Percentiles rank a stretch among this genome's conserved stretches.
Conservation (phyloP, 2,329 filamentous ascomycete genomes). For the Dryadomyces quercus-mongolicae region DNA sequence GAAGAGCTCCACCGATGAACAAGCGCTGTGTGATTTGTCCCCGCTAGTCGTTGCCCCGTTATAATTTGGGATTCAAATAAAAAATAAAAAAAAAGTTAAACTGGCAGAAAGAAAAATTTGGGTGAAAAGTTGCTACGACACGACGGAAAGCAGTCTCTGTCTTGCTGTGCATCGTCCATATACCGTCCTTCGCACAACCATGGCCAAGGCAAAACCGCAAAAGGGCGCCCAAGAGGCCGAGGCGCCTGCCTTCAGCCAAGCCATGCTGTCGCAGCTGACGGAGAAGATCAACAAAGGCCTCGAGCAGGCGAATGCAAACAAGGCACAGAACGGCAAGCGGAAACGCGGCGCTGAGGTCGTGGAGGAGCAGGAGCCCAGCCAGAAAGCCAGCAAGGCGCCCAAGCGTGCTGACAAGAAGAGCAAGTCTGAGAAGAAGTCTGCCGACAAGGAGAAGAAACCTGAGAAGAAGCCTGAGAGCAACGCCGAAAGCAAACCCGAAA, state of each 20-base stretch:
- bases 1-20: background rate
- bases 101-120: too few relatives aligned
- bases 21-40: background rate
- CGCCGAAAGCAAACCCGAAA: background rate
- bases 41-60: constrained; percentile 1
- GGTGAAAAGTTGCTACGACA: too few relatives aligned
- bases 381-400: background rate
- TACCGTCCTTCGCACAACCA: background rate
- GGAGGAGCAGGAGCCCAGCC: constrained; percentile 3
- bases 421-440: background rate
- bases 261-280: constrained; percentile 39
- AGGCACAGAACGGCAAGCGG: constrained; percentile 13
- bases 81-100: constrained; percentile 1
- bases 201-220: constrained; percentile 18
- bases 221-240: constrained; percentile 20
- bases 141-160: too few relatives aligned
- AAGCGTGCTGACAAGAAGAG: background rate
- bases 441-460: constrained; percentile 12
- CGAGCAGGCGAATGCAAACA: constrained; percentile 21
- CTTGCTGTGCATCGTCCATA: too few relatives aligned
- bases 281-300: constrained; percentile 44
- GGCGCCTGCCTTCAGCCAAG: constrained; percentile 31
- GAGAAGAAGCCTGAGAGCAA: background rate
- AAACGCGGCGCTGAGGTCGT: constrained; percentile 6
- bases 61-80: constrained; percentile 7